These are phyloP conservation scores for Herpomyces periplanetae DNA, from an alignment of 2,329 filamentous ascomycete genomes.

Conservation along the genomic window DNA sequence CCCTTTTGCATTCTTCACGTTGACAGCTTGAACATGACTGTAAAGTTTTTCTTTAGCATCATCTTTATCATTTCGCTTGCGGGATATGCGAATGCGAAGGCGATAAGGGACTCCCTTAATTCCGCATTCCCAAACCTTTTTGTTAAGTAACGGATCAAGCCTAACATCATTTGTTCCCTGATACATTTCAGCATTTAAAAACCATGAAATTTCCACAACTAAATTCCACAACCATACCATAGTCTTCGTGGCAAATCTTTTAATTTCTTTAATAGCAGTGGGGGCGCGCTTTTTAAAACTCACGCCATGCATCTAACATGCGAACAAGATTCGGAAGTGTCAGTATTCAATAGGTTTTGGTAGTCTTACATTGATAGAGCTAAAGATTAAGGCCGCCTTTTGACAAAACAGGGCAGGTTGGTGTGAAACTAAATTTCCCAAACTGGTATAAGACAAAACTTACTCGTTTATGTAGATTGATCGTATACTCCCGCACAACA, in stretches of 20 bases:
- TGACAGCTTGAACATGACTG: conserved; percentile 97
- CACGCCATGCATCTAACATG: conserved; percentile 51
- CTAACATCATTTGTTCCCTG: conserved; percentile 91
- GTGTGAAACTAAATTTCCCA: neutral
- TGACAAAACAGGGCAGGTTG: neutral
- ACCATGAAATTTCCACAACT: conserved; percentile 1
- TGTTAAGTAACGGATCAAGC: conserved; percentile 93
- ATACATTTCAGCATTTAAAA: conserved; percentile 4
- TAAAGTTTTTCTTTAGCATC: conserved; percentile 98
- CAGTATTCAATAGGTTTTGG: conserved; percentile 2
- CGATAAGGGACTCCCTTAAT: conserved; percentile 96
- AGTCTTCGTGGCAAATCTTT: conserved; percentile 54
- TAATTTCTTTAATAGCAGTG: conserved; percentile 97
- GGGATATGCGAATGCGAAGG: conserved; percentile 86
- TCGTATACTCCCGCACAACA: conserved; percentile 98
- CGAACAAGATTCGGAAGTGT: conserved; percentile 1
- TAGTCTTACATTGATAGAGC: conserved; percentile 8
- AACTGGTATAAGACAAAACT: conserved; percentile 11
- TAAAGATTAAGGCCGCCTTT: conserved; percentile 9
- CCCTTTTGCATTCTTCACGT: conserved; percentile 97
- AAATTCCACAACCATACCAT: conserved; percentile 30
- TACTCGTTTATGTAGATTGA: conserved; percentile 99
- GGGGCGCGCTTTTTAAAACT: conserved; percentile 99
- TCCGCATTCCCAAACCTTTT: conserved; percentile 98
- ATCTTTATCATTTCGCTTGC: conserved; percentile 99